Percentiles rank a stretch among this genome's conserved stretches.
phyloP scores from a whole-genome alignment of 495 filamentous ascomycete genomes.

The Trichoderma asperelloides region DNA sequence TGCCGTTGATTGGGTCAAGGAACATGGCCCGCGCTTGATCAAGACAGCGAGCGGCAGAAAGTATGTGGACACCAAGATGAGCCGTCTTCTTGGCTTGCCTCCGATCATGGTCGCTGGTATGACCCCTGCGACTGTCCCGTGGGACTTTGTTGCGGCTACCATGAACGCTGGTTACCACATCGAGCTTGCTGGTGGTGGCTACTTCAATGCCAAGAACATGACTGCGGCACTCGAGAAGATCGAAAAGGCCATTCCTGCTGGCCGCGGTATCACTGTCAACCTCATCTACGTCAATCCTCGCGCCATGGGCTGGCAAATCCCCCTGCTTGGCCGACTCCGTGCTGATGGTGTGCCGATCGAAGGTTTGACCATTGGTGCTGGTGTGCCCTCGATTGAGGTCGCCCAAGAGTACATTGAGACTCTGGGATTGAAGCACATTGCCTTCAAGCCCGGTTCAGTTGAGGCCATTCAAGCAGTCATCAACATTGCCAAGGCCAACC shows the following conservation, averaged over 20 bases:
- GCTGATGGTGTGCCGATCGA: conserved; percentile 88
- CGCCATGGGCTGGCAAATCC: conserved; percentile 97
- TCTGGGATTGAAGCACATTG: conserved; percentile 87
- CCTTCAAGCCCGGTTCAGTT: conserved; percentile 87
- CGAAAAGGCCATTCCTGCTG: conserved; percentile 76
- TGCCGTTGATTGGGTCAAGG: conserved; percentile 96
- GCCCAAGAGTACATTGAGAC: conserved; percentile 91
- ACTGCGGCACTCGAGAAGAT: conserved; percentile 84
- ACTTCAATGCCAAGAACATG: conserved; percentile 86
- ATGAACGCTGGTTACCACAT: conserved; percentile 92
- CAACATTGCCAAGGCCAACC: conserved; percentile 87
- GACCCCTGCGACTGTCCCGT: conserved; percentile 83
- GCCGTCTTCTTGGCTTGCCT: conserved; percentile 77
- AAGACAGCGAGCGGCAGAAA: conserved; percentile 79
- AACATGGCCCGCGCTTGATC: conserved; percentile 79
- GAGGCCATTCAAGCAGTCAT: conserved; percentile 86
- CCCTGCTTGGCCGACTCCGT: conserved; percentile 73
- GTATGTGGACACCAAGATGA: conserved; percentile 97
- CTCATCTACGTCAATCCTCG: conserved; percentile 94
- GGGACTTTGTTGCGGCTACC: conserved; percentile 85
- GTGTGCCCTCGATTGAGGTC: conserved; percentile 88
- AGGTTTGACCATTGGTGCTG: conserved; percentile 88
- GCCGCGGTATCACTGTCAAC: conserved; percentile 88
- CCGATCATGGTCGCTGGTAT: conserved; percentile 89
- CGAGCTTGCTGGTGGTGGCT: conserved; percentile 81